Conservation (phyloP, 306 rosid species). For the Castanea sativa region DNA sequence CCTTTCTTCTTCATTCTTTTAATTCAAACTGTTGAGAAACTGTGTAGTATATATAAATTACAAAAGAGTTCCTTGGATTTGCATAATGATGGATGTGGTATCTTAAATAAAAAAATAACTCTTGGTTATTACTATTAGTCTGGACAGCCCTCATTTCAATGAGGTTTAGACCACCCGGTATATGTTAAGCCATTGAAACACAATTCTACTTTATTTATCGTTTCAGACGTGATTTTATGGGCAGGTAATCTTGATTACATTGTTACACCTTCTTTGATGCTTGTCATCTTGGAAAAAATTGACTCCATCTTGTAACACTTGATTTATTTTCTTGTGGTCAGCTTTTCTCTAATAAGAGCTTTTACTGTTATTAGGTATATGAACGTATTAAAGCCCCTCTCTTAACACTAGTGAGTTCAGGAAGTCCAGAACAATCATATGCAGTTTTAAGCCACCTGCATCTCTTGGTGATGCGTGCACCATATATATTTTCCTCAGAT, state of each 20-base stretch:
- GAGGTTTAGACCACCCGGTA: neutral
- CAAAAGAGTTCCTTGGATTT: neutral
- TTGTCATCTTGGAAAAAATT: constrained; percentile 1
- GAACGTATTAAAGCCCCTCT: constrained; percentile 99
- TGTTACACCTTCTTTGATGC: constrained; percentile 2
- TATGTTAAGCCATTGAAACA: neutral
- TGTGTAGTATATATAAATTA: constrained; percentile 1
- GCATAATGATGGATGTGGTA: neutral
- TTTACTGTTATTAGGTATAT: constrained; percentile 62
- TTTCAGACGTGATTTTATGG: neutral
- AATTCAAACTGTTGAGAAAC: neutral
- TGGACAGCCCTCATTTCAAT: constrained; percentile 15
- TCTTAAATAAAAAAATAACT: neutral
- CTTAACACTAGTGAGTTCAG: constrained; percentile 92
- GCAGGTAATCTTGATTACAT: constrained; percentile 12
- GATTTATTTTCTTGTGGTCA: constrained; percentile 15
- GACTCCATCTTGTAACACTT: constrained; percentile 9
- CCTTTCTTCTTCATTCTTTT: constrained; percentile 5
- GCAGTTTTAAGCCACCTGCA: constrained; percentile 97
- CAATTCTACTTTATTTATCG: neutral
- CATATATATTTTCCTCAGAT: constrained; percentile 87
- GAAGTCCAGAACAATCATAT: constrained; percentile 98
- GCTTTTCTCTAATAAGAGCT: constrained; percentile 25
- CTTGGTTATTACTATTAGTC: constrained; percentile 12
- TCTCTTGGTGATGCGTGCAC: constrained; percentile 98